Conservation (phyloP, 345 rosid species). For the Eucalyptus sp. region DNA sequence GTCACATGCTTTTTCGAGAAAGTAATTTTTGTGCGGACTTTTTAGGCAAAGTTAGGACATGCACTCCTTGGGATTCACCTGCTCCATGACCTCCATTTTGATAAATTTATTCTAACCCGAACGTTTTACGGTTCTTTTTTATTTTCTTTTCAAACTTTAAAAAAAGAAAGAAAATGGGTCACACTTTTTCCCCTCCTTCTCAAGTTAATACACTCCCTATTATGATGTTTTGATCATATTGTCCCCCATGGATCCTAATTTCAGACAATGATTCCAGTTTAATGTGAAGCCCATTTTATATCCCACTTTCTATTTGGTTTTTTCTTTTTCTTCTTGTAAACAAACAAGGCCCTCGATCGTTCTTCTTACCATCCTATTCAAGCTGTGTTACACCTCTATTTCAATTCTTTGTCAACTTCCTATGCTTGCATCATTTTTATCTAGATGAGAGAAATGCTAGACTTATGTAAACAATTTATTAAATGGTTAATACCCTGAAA, state of each 20-base stretch:
- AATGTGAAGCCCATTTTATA: not conserved
- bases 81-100: too few relatives aligned
- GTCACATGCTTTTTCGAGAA: not conserved
- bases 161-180: too few relatives aligned
- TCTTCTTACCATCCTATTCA: not conserved
- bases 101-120: too few relatives aligned
- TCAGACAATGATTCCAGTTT: rapidly evolving
- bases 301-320: not conserved
- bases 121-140: too few relatives aligned
- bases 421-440: not conserved
- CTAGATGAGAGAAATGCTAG: not conserved
- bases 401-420: not conserved
- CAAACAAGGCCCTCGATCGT: not conserved
- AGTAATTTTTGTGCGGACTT: not conserved
- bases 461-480: not conserved
- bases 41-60: not conserved
- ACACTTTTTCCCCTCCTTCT: too few relatives aligned
- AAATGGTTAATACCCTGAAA: not conserved
- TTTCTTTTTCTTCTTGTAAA: not conserved
- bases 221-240: not conserved
- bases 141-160: too few relatives aligned
- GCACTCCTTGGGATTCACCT: too few relatives aligned
- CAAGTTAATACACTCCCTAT: too few relatives aligned
- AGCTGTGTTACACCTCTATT: not conserved
- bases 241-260: not conserved